A percentile compares a stretch with the other conserved stretches of the same genome.
phyloP scores from a whole-genome alignment of 176 grass and related monocot genomes.

The Oryza australiensis region DNA sequence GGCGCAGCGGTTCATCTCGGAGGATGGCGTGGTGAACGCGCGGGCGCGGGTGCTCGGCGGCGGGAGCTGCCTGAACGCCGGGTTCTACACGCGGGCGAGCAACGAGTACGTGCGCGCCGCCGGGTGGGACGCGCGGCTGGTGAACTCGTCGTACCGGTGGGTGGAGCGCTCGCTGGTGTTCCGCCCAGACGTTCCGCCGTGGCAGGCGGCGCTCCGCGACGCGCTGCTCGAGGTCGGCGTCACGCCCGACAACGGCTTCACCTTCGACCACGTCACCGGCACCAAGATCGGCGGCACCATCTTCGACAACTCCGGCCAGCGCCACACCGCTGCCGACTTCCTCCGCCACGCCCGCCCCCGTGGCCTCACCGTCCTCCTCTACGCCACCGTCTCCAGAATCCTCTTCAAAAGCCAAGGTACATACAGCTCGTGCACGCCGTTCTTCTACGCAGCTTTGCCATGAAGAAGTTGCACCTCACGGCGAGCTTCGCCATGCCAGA shows the following conservation, averaged over 20 bases:
- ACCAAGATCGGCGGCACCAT: slow-evolving; percentile 94
- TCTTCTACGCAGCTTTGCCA: no score
- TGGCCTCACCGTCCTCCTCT: slow-evolving; percentile 62
- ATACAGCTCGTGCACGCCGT: no score
- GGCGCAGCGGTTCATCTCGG: slow-evolving; percentile 51
- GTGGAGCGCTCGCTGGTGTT: slow-evolving; percentile 69
- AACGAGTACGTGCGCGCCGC: slow-evolving; percentile 37
- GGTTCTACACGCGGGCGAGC: slow-evolving; percentile 74
- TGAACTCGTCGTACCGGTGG: slow-evolving; percentile 61
- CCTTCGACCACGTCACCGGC: slow-evolving; percentile 72
- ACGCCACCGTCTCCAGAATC: slow-evolving; percentile 54
- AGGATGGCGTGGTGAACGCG: slow-evolving; percentile 73
- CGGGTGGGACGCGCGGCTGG: slow-evolving; percentile 51
- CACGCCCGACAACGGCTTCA: slow-evolving; percentile 76
- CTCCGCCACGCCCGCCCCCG: slow-evolving; percentile 61
- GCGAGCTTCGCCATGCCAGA: neutral
- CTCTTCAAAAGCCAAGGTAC: slow-evolving; percentile 66
- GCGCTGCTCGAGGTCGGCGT: slow-evolving; percentile 78
- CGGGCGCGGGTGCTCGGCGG: slow-evolving; percentile 64
- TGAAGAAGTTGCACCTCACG: neutral
- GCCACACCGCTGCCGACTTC: slow-evolving; percentile 83
- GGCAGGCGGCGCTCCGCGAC: slow-evolving; percentile 68
- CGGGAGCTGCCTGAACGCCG: slow-evolving; percentile 71
- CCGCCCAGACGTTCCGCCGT: slow-evolving; percentile 58
- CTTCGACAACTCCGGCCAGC: slow-evolving; percentile 63